Conservation (phyloP, 345 rosid genomes). For the Citrus cavaleriei region DNA sequence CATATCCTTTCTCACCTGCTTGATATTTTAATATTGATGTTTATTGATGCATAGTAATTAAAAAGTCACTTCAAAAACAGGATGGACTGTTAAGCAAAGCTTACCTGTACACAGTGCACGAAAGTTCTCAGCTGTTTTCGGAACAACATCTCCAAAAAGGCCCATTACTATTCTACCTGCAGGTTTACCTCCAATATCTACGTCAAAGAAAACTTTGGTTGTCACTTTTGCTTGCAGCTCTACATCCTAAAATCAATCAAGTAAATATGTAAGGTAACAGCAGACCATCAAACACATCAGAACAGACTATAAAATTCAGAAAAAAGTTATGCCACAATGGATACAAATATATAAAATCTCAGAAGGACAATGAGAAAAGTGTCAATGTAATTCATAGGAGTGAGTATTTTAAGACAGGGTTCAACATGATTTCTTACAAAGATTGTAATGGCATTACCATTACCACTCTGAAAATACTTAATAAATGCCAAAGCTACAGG, state of each 20-base stretch:
- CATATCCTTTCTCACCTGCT: conserved; percentile 87
- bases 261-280: background rate
- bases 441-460: background rate
- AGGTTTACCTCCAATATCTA: conserved; percentile 76
- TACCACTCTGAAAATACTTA: background rate
- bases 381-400: background rate
- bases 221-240: conserved; percentile 80
- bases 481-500: background rate
- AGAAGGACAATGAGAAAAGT: background rate
- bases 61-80: background rate
- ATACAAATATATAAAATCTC: background rate
- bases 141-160: conserved; percentile 78
- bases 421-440: background rate
- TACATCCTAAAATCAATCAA: conserved; percentile 42
- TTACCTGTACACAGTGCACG: conserved; percentile 81
- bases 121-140: conserved; percentile 83
- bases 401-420: background rate
- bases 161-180: conserved; percentile 84
- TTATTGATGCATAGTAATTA: background rate
- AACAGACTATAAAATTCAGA: background rate
- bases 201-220: conserved; percentile 77
- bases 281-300: background rate
- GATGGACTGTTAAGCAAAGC: conserved; percentile 12
- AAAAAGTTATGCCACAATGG: background rate
- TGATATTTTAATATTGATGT: background rate